phyloP scores from a whole-genome alignment of 768 basidiomycete genomes.

The Coprinopsis marcescibilis region DNA sequence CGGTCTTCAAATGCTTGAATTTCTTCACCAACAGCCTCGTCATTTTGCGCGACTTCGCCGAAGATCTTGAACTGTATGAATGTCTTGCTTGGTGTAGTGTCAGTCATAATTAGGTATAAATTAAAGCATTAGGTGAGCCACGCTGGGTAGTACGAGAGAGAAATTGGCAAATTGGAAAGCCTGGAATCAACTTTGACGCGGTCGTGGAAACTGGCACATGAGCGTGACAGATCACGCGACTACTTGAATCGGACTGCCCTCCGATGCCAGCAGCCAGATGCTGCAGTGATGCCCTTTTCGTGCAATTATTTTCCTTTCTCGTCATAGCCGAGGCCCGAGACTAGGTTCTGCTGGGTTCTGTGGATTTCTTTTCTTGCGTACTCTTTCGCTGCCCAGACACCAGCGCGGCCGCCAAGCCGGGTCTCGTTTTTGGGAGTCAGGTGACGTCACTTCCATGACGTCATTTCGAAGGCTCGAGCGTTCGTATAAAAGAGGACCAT shows the following conservation, averaged over 20 bases:
- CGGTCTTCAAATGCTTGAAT: slow-evolving; percentile 2
- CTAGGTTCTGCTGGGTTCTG: not conserved
- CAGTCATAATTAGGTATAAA: slow-evolving; percentile 1
- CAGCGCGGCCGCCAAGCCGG: not conserved
- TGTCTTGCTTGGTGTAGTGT: not conserved
- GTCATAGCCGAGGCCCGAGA: not conserved
- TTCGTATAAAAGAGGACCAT: not conserved
- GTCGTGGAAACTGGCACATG: slow-evolving; percentile 2
- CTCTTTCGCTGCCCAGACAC: not conserved
- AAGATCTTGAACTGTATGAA: slow-evolving; percentile 8
- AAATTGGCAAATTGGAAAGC: not conserved
- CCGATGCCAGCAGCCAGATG: not conserved
- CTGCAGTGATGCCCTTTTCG: not conserved
- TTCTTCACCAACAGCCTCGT: slow-evolving; percentile 2
- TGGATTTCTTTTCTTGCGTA: no score
- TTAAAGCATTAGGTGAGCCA: not conserved
- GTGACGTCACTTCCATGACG: not conserved
- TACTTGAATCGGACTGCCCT: not conserved
- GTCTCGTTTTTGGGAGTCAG: not conserved
- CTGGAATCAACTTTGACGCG: not conserved
- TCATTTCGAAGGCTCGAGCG: not conserved
- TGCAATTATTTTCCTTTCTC: not conserved
- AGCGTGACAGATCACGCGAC: slow-evolving; percentile 1
- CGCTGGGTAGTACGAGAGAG: not conserved
- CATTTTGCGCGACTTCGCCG: not conserved